Conservation (phyloP, 768 basidiomycete genomes). For the Termitomyces eurrhizus region DNA sequence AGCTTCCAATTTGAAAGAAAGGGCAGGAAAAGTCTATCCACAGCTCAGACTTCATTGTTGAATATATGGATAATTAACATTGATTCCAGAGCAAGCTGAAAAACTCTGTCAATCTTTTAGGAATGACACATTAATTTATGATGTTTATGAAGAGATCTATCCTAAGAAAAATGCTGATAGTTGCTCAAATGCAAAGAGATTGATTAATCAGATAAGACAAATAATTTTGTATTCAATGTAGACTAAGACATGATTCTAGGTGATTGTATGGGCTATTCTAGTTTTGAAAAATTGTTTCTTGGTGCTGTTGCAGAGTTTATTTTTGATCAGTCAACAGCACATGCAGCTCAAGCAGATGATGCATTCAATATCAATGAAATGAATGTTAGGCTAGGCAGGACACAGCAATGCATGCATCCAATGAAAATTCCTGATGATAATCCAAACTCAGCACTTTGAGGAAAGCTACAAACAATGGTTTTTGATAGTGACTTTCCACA, state of each 20-base stretch:
- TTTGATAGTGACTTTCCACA: background rate
- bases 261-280: constrained; percentile 1
- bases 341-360: constrained; percentile 16
- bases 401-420: constrained; percentile 14
- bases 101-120: background rate
- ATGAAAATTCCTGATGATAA: constrained; percentile 16
- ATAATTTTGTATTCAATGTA: background rate
- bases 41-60: background rate
- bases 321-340: constrained; percentile 20
- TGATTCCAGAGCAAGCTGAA: constrained; percentile 4
- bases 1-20: constrained; percentile 8
- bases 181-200: constrained; percentile 19
- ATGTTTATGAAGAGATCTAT: constrained; percentile 19
- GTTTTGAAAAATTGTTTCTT: constrained; percentile 2
- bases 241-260: background rate
- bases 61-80: background rate
- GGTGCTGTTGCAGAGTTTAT: constrained; percentile 13
- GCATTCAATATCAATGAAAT: constrained; percentile 19
- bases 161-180: constrained; percentile 18
- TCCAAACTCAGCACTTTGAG: constrained; percentile 15
- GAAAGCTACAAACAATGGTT: constrained; percentile 15
- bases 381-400: constrained; percentile 18
- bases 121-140: background rate
- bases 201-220: constrained; percentile 15
- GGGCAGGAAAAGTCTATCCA: constrained; percentile 1